A percentile compares a stretch with the other conserved stretches of the same genome.
phyloP scores from a whole-genome alignment of 2,329 filamentous ascomycete species.

The Cladophialophora carrionii region DNA sequence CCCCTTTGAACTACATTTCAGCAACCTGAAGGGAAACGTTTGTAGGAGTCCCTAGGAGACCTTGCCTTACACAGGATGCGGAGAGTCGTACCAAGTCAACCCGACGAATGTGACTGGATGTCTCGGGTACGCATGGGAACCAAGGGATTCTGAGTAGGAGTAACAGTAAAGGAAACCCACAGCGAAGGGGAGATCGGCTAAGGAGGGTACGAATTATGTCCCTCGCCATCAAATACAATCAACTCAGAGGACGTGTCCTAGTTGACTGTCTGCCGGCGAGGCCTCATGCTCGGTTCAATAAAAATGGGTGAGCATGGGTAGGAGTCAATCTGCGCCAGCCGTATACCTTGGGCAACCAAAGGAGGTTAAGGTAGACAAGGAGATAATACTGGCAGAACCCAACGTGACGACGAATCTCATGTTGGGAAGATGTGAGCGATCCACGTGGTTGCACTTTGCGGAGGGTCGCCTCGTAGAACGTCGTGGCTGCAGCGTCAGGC shows the following conservation, averaged over 20 bases:
- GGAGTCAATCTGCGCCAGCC: constrained; percentile 79
- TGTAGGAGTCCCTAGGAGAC: no score
- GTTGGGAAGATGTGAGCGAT: not conserved
- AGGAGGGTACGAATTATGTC: constrained; percentile 55
- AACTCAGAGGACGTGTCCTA: constrained; percentile 65
- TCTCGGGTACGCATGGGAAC: not conserved
- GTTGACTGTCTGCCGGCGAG: constrained; percentile 82
- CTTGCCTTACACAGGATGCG: no score
- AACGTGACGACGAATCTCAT: not conserved
- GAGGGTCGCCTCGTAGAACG: not conserved
- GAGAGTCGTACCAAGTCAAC: no score
- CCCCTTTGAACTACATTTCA: no score
- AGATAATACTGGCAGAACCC: constrained; percentile 77
- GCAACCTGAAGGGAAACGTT: no score
- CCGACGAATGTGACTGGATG: not conserved
- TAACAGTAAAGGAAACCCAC: not conserved
- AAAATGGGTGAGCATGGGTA: constrained; percentile 40
- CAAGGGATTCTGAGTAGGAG: not conserved
- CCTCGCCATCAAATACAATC: constrained; percentile 83
- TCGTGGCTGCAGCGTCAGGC: not conserved
- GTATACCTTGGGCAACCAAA: constrained; percentile 85
- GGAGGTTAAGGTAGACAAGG: constrained; percentile 70
- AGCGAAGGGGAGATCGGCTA: not conserved
- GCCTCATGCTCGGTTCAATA: constrained; percentile 46
- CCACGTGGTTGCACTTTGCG: not conserved